Evolutionary conservation across 2,329 filamentous ascomycete genomes (phyloP).

Genomic region (Lomentospora prolificans): DNA sequence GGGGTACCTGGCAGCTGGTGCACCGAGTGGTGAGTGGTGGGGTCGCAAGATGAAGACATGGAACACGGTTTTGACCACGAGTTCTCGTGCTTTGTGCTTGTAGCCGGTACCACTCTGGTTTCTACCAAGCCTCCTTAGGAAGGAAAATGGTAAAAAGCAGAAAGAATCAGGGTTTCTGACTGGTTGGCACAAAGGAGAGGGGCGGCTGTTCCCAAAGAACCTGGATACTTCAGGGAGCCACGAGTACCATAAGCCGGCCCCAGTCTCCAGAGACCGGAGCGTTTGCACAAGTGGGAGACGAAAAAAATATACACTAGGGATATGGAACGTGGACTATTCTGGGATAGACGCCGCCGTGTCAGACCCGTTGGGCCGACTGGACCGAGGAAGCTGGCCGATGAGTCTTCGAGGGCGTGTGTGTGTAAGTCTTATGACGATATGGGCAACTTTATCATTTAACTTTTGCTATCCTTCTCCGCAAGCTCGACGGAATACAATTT

Average conservation of each 20-base stretch:
- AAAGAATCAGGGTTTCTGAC: not conserved
- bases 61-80: not conserved
- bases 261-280: too few relatives aligned
- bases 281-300: too few relatives aligned
- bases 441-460: not conserved
- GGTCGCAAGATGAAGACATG: too few relatives aligned
- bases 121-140: not conserved
- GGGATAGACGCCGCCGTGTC: not conserved
- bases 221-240: too few relatives aligned
- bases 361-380: constrained; percentile 1
- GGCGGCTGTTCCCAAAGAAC: not conserved
- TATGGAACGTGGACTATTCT: not conserved
- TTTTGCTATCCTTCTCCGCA: too few relatives aligned
- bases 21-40: not conserved
- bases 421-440: not conserved
- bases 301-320: too few relatives aligned
- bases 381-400: not conserved
- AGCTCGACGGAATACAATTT: too few relatives aligned
- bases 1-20: not conserved
- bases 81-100: not conserved
- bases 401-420: not conserved
- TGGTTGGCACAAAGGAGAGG: not conserved
- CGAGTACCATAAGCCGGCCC: too few relatives aligned
- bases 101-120: not conserved
- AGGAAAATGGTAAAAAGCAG: not conserved